Base-by-base conservation (phyloP, 768 basidiomycete genomes). In the Trametopsis cervina region DNA sequence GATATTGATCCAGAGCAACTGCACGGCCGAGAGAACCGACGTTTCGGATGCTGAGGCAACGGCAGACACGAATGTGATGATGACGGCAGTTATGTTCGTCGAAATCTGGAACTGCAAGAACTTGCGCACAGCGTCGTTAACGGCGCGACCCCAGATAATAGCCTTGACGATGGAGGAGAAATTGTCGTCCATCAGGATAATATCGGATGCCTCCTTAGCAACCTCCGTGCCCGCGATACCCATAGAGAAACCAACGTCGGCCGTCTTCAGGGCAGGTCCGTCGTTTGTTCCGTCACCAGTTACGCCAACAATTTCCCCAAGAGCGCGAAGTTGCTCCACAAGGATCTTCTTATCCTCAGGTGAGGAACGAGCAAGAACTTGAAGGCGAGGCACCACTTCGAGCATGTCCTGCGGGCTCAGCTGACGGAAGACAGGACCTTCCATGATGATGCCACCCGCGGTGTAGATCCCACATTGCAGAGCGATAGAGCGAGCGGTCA, bases 221-320 rank as follows among this genome's bases (percentile, higher is more conserved):
- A 99, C 92, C 64, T 99, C 96, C 1, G 96, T 99, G 9, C 96
- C 96, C 23, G 93, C 83, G 55, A 93, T 85, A 56, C 90, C 90
- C 91, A 94, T 94, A 3, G 89, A 92, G 71, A 98, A 98, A 24
- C 96, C 95, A 24, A 99, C 93, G 58, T 98, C 75, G 21, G 96
- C 95, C 1, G 87, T 88, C 70, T 94, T 96, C 52, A 98, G 77
- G 5, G 94, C 94, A 24, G 93, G 94, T 0, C 92, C 95, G 60
- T 99, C 96, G 66, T 99, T 98, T 3, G 94, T 96, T 54, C 96
- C 96, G 54, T 98, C 96, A 38, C 96, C 96, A 22, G 96, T 97
- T 37, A 98, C 95, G 51, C 91, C 91, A 22, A 94, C 89, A 50
- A 92, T 83, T 64, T 95, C 89, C 11, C 92, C 93, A 42, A 93